Conservation (phyloP, 208 protist species). For the Kentomonas sorsogonicus region DNA sequence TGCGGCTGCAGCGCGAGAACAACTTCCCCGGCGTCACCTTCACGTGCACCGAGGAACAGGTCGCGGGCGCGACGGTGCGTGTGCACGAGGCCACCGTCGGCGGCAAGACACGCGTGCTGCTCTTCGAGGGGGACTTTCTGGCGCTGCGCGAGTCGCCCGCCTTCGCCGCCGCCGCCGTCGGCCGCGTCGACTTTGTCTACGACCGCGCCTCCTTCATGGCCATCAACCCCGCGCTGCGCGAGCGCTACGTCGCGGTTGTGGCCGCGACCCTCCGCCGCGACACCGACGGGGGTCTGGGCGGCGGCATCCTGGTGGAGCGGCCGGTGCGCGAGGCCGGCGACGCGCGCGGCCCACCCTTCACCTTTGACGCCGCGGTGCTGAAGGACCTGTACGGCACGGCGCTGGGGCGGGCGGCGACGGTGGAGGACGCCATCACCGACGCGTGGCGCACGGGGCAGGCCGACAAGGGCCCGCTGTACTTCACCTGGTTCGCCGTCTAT, state of each 20-base stretch:
- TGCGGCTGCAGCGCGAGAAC: constrained; percentile 19
- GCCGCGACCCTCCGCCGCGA: constrained; percentile 16
- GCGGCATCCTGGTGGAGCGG: constrained; percentile 42
- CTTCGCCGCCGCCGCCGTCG: constrained; percentile 16
- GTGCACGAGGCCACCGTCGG: constrained; percentile 24
- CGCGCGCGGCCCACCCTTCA: constrained; percentile 43
- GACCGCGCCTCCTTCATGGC: constrained; percentile 63
- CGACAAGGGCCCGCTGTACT: too few species aligned
- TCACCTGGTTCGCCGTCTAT: too few species aligned
- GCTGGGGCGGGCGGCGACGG: too few species aligned
- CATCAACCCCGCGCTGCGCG: constrained; percentile 33
- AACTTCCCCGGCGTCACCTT: constrained; percentile 36
- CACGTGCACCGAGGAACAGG: neutral
- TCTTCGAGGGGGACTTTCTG: constrained; percentile 50
- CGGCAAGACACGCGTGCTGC: constrained; percentile 22
- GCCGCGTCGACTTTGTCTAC: constrained; percentile 59
- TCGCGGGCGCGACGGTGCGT: constrained; percentile 1
- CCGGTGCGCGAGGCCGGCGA: constrained; percentile 34
- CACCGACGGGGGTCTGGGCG: neutral
- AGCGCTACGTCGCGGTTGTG: constrained; percentile 25
- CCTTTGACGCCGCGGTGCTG: constrained; percentile 28
- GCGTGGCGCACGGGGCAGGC: too few species aligned
- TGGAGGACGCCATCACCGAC: too few species aligned
- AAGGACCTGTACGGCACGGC: constrained; percentile 18
- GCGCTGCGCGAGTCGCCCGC: constrained; percentile 15